phyloP scores from a whole-genome alignment of 768 basidiomycete species.

The Russula sp. region DNA sequence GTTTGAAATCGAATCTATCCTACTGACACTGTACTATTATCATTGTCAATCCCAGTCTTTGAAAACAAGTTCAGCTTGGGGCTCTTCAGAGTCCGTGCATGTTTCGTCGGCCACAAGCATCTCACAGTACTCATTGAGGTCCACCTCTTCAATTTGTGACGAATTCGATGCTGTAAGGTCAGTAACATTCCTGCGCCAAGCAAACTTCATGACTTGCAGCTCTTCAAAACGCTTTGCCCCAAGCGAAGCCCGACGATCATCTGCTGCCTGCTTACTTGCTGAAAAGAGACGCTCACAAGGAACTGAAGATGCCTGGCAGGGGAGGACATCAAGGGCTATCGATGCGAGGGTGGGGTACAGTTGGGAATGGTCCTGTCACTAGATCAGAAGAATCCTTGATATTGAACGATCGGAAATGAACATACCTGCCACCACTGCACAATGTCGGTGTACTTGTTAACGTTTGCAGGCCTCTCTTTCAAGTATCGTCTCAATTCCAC shows the following conservation, averaged over 20 bases:
- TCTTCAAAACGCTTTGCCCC: conserved; percentile 9
- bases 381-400: background rate
- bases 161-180: background rate
- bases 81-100: too few relatives aligned
- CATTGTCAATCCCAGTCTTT: too few relatives aligned
- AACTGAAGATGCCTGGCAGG: conserved; percentile 16
- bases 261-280: conserved; percentile 1
- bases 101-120: background rate
- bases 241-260: background rate
- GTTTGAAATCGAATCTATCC: too few relatives aligned
- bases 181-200: background rate
- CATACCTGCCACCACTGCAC: background rate
- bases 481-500: too few relatives aligned
- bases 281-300: conserved; percentile 20
- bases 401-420: background rate
- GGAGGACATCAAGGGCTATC: conserved; percentile 13
- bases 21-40: too few relatives aligned
- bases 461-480: too few relatives aligned
- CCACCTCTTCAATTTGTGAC: background rate
- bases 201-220: background rate
- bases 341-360: conserved; percentile 13
- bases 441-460: too few relatives aligned
- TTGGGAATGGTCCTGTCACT: background rate
- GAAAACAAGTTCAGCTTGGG: too few relatives aligned
- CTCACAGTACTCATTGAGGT: background rate